phyloP scores from a whole-genome alignment of 495 filamentous ascomycete species.

The Neurospora sp. region DNA sequence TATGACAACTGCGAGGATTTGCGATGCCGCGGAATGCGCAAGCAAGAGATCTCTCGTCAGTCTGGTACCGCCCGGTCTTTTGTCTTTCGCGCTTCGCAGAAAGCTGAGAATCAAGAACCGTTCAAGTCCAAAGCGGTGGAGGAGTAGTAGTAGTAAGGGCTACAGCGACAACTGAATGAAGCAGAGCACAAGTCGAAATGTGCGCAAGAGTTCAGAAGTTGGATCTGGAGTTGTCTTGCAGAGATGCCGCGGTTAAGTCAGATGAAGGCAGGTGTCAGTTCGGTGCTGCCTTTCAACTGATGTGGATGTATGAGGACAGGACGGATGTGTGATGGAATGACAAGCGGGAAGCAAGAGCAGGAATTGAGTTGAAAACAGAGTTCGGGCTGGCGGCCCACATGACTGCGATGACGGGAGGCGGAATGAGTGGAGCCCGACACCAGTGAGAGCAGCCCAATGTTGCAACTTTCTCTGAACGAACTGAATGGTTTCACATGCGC shows the following conservation, averaged over 20 bases:
- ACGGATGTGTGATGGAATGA: neutral
- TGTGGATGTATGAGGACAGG: neutral
- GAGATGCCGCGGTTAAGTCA: neutral
- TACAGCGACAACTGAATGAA: slow-evolving; percentile 1
- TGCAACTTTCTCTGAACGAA: neutral
- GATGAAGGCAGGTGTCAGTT: neutral
- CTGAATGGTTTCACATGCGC: neutral
- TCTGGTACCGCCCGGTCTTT: neutral
- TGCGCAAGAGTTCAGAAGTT: neutral
- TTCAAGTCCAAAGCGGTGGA: neutral
- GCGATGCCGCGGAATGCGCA: neutral
- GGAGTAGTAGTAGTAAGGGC: neutral
- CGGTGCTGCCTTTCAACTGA: neutral
- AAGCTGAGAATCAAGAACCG: neutral
- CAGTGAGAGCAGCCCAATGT: neutral
- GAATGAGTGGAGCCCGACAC: neutral
- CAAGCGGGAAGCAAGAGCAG: neutral
- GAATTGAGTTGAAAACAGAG: neutral
- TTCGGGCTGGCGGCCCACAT: neutral
- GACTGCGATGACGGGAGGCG: neutral
- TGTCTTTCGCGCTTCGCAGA: neutral
- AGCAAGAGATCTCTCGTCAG: neutral
- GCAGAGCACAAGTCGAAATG: slow-evolving; percentile 5
- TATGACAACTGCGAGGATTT: neutral
- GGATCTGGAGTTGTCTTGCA: neutral